Evolutionary conservation across 116 monocot genomes (phyloP).

Genomic region (Zostera marina): DNA sequence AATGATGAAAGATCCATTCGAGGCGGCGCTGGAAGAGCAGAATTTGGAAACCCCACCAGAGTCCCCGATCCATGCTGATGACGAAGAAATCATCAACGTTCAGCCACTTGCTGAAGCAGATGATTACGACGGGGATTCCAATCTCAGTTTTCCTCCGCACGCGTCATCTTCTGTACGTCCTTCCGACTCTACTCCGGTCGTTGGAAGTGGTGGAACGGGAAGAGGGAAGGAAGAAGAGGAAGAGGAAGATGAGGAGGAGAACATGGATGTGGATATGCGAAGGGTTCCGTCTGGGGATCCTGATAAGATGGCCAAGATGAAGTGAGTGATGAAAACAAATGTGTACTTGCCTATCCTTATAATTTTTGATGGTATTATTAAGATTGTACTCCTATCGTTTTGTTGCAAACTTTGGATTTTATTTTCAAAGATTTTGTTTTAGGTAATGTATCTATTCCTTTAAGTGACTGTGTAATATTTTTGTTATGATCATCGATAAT

Average conservation of each 20-base stretch:
- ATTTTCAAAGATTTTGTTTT: no score
- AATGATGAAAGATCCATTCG: slow-evolving; percentile 86
- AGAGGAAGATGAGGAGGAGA: slow-evolving; percentile 80
- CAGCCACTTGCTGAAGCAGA: slow-evolving; percentile 14
- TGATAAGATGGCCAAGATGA: slow-evolving; percentile 84
- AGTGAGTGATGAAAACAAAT: slow-evolving; percentile 21
- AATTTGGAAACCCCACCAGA: slow-evolving; percentile 68
- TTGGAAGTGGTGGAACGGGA: slow-evolving; percentile 8
- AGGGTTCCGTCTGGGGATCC: slow-evolving; percentile 55
- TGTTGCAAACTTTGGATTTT: neutral
- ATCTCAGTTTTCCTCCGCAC: slow-evolving; percentile 7
- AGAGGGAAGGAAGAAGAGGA: slow-evolving; percentile 66
- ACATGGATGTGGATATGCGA: slow-evolving; percentile 79
- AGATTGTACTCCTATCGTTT: neutral
- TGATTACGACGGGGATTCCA: slow-evolving; percentile 19
- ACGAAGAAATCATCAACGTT: slow-evolving; percentile 8
- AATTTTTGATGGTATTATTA: neutral
- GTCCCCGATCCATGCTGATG: slow-evolving; percentile 34
- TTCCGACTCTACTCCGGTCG: neutral
- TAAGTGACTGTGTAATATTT: neutral
- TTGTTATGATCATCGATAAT: neutral
- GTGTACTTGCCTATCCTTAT: neutral
- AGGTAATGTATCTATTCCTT: no score
- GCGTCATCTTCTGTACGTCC: slow-evolving; percentile 8
- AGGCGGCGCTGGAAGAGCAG: slow-evolving; percentile 76